phyloP scores from a whole-genome alignment of 306 rosid genomes.

The Medicago arabica region DNA sequence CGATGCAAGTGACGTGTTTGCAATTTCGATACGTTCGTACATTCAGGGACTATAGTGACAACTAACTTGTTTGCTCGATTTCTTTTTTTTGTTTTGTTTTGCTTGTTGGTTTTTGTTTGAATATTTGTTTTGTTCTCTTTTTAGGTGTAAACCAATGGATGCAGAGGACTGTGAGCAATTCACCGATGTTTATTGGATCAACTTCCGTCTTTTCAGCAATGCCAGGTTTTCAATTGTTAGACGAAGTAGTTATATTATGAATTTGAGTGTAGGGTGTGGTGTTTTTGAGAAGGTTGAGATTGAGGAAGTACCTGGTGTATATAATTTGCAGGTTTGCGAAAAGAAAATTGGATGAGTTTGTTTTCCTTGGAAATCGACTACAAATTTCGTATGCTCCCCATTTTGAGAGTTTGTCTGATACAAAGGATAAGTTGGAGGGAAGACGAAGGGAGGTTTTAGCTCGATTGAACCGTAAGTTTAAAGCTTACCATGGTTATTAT shows the following conservation, averaged over 20 bases:
- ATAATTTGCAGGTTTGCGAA: slow-evolving; percentile 77
- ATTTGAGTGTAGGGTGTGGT: background rate
- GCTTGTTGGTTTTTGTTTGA: slow-evolving; percentile 5
- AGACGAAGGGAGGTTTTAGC: slow-evolving; percentile 81
- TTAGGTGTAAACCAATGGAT: slow-evolving; percentile 91
- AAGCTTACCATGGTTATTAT: background rate
- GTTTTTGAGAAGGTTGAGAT: slow-evolving; percentile 39
- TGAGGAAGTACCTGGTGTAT: slow-evolving; percentile 23
- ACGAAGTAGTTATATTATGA: background rate
- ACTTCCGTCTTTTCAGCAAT: slow-evolving; percentile 72
- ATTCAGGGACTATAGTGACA: no score
- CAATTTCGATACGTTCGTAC: no score
- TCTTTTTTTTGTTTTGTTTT: no score
- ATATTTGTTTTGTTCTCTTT: background rate
- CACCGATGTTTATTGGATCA: slow-evolving; percentile 91
- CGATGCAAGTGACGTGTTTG: no score
- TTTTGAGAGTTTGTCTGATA: slow-evolving; percentile 71
- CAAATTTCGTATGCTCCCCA: slow-evolving; percentile 82
- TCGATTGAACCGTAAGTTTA: slow-evolving; percentile 64
- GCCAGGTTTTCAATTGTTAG: slow-evolving; percentile 61
- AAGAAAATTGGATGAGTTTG: slow-evolving; percentile 78
- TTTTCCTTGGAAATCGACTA: slow-evolving; percentile 81
- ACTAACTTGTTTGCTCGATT: no score
- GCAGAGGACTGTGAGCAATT: slow-evolving; percentile 82
- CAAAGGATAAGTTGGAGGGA: slow-evolving; percentile 80